Evolutionary conservation across 1,139 yeast species (phyloP).

Genomic region (Blastobotrys arbuscula): DNA sequence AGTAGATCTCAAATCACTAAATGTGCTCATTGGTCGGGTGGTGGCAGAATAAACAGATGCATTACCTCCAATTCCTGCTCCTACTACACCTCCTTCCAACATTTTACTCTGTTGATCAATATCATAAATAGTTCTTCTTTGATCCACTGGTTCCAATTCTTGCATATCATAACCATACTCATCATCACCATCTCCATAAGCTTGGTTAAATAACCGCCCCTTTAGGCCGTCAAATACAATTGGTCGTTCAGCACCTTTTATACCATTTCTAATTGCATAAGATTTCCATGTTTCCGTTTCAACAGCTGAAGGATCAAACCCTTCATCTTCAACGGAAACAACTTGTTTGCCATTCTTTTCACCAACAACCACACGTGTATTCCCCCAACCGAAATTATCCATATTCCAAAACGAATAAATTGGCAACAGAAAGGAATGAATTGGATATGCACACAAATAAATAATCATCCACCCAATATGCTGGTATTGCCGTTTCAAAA

Average conservation of each 20-base stretch:
- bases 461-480: conserved; percentile 43
- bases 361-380: conserved; percentile 39
- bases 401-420: conserved; percentile 41
- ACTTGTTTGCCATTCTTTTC: conserved; percentile 36
- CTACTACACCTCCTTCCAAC: conserved; percentile 9
- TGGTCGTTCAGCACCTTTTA: conserved; percentile 35
- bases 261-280: conserved; percentile 33
- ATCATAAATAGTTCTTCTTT: conserved; percentile 14
- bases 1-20: conserved; percentile 11
- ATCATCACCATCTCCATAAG: conserved; percentile 19
- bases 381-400: conserved; percentile 43
- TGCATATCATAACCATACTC: conserved; percentile 28
- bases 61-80: no score
- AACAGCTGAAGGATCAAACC: conserved; percentile 30
- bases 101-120: conserved; percentile 12
- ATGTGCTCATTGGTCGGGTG: conserved; percentile 23
- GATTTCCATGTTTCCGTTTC: conserved; percentile 36
- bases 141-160: conserved; percentile 19
- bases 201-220: conserved; percentile 24
- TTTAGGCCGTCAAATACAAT: conserved; percentile 31
- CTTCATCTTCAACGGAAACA: conserved; percentile 32
- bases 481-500: conserved; percentile 39
- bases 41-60: conserved; percentile 16
- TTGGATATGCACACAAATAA: conserved; percentile 37
- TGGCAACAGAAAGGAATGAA: conserved; percentile 38